phyloP scores from a whole-genome alignment of 192 early-diverging fungal genomes.

The Pecoramyces ruminantium region DNA sequence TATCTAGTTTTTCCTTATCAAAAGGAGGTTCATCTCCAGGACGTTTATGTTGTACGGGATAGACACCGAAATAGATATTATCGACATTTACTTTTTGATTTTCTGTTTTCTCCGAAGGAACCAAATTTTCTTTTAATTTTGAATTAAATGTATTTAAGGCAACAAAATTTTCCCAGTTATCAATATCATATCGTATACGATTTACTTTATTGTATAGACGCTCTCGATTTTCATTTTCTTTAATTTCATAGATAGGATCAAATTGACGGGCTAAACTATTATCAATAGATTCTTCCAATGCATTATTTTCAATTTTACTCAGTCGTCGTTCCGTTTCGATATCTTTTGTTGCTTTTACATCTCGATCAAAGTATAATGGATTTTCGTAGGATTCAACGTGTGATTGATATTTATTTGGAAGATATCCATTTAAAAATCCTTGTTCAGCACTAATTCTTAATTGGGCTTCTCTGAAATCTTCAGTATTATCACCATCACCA shows the following conservation, averaged over 20 bases:
- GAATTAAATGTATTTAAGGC: background rate
- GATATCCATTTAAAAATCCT: background rate
- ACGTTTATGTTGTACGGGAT: background rate
- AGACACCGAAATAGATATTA: background rate
- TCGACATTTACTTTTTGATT: background rate
- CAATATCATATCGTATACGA: background rate
- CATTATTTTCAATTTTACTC: background rate
- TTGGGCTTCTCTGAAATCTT: background rate
- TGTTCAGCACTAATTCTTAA: background rate
- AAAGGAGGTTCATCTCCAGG: background rate
- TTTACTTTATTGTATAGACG: background rate
- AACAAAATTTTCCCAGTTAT: background rate
- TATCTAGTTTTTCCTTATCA: background rate
- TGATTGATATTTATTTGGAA: background rate
- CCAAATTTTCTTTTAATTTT: background rate
- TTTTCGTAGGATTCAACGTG: background rate
- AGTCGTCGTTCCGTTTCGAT: background rate
- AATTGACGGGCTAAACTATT: background rate
- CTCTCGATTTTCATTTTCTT: background rate
- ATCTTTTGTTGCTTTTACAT: background rate
- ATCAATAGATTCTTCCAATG: background rate
- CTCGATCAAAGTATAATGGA: background rate
- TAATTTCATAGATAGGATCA: background rate
- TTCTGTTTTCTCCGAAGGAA: background rate
- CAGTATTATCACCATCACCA: background rate